Evolutionary conservation across 192 early-diverging fungal species (phyloP).

Genomic region (Coemansia sp.): DNA sequence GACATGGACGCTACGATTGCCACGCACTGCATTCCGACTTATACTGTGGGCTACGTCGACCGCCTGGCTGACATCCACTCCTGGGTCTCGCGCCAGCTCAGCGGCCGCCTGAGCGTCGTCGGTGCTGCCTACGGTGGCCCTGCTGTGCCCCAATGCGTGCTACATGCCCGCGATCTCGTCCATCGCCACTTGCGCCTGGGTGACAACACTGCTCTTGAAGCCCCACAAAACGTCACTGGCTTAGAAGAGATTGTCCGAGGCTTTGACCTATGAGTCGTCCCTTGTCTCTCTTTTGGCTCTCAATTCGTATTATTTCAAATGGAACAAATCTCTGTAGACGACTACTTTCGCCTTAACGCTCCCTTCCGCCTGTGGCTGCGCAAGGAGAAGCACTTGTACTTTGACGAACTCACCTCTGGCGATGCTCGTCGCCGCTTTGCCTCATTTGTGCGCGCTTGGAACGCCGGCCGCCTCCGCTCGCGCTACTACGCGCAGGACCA

Average conservation of each 20-base stretch:
- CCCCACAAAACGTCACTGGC: constrained; percentile 39
- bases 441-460: constrained; percentile 91
- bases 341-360: constrained; percentile 77
- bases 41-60: constrained; percentile 79
- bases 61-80: constrained; percentile 69
- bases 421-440: constrained; percentile 75
- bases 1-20: constrained; percentile 65
- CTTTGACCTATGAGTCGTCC: constrained; percentile 20
- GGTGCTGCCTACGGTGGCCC: constrained; percentile 87
- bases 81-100: constrained; percentile 54
- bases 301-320: background rate
- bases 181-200: constrained; percentile 57
- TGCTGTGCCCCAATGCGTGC: constrained; percentile 81
- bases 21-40: constrained; percentile 85
- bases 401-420: constrained; percentile 73
- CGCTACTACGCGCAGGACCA: constrained; percentile 60
- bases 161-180: constrained; percentile 67
- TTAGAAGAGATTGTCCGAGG: constrained; percentile 41
- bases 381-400: constrained; percentile 71
- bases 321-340: constrained; percentile 52
- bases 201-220: constrained; percentile 23
- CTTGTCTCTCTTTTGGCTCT: background rate
- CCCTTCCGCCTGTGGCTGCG: constrained; percentile 86
- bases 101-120: constrained; percentile 68
- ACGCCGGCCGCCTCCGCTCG: constrained; percentile 69